Conservation (phyloP, 768 basidiomycete species). For the Leucocoprinus sp. region DNA sequence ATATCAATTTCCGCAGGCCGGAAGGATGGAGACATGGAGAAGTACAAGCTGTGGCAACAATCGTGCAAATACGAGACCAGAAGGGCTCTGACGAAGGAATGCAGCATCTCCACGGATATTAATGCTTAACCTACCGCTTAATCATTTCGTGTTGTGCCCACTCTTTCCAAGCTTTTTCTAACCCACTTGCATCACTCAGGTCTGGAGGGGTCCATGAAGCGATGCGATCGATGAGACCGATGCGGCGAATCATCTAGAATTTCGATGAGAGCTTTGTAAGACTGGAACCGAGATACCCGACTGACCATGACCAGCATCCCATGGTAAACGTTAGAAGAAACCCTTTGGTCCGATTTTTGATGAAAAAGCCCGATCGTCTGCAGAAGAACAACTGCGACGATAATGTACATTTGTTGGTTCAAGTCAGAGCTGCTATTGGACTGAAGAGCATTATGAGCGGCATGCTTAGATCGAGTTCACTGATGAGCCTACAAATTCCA, state of each 20-base stretch:
- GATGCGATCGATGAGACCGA: conserved; percentile 34
- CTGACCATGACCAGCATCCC: conserved; percentile 53
- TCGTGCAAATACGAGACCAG: conserved; percentile 50
- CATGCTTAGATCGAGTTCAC: not conserved
- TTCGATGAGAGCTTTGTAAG: not conserved
- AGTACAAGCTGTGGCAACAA: conserved; percentile 47
- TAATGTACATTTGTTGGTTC: conserved; percentile 19
- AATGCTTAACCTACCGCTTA: conserved; percentile 36
- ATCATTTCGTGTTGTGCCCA: conserved; percentile 52
- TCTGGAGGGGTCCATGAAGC: conserved; percentile 37
- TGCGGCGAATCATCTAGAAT: conserved; percentile 39
- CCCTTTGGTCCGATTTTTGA: conserved; percentile 39
- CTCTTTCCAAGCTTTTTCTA: conserved; percentile 43
- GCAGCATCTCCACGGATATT: conserved; percentile 5
- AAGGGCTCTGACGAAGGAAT: conserved; percentile 28
- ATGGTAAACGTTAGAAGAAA: conserved; percentile 46
- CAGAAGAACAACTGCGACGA: conserved; percentile 41
- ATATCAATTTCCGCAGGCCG: conserved; percentile 38
- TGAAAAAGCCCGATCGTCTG: conserved; percentile 53
- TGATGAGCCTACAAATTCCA: conserved; percentile 44
- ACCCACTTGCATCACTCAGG: conserved; percentile 23
- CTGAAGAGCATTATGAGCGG: not conserved
- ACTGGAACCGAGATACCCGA: conserved; percentile 5
- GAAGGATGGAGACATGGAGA: conserved; percentile 40
- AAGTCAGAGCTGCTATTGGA: conserved; percentile 12